A percentile compares a stretch with the other conserved stretches of the same genome.
These are phyloP conservation scores for Boletus tylopilopsis DNA, from an alignment of 768 basidiomycete genomes.

Conservation along the genomic window DNA sequence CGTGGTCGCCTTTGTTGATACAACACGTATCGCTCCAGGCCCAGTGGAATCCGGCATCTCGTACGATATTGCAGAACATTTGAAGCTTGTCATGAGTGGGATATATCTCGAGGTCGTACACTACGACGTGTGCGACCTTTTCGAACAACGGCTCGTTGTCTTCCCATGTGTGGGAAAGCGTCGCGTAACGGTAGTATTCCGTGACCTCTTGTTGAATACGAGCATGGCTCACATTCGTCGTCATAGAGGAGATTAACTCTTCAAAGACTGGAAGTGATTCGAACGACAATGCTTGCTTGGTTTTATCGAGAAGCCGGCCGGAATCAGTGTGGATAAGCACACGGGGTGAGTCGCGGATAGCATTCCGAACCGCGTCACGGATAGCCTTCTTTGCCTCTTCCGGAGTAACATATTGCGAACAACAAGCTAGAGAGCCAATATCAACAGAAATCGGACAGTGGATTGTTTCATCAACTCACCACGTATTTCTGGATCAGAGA, in stretches of 20 bases:
- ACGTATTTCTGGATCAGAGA: not conserved
- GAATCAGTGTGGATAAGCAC: not conserved
- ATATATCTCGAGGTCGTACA: not conserved
- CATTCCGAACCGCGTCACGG: not conserved
- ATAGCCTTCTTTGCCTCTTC: not conserved
- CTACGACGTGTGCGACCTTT: not conserved
- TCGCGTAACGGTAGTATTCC: not conserved
- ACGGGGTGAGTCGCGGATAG: not conserved
- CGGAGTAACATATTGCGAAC: not conserved
- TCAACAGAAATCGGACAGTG: no score
- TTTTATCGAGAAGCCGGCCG: not conserved
- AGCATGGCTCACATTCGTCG: not conserved
- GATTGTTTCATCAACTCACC: no score
- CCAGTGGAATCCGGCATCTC: not conserved
- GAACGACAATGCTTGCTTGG: not conserved
- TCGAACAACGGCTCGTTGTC: not conserved
- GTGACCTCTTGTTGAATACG: not conserved
- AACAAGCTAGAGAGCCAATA: not conserved
- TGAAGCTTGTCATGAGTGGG: slow-evolving; percentile 2
- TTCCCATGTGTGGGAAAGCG: slow-evolving; percentile 1
- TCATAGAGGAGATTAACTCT: not conserved
- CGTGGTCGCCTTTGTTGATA: not conserved
- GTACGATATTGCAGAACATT: slow-evolving; percentile 4
- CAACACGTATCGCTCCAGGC: slow-evolving; percentile 10
- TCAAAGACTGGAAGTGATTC: not conserved